A percentile compares a stretch with the other conserved stretches of the same genome.
These are phyloP conservation scores for Corymbia citriodora DNA, from an alignment of 441 rosid species.

Conservation along the genomic window DNA sequence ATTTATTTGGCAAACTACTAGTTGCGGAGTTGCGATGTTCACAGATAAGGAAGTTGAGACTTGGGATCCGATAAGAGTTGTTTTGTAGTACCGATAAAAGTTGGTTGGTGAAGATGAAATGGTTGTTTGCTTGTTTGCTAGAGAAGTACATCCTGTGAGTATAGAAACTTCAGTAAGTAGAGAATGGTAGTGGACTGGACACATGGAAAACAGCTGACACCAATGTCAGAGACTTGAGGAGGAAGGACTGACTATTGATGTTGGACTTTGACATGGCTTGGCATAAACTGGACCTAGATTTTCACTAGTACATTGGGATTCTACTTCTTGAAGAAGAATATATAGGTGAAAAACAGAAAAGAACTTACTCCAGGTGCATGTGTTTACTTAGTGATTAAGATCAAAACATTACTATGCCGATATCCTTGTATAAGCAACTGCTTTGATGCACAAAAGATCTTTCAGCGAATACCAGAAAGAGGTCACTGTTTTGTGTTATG, in stretches of 20 bases:
- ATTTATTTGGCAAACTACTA: not conserved
- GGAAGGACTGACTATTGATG: not conserved
- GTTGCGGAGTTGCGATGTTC: not conserved
- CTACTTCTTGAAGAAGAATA: not conserved
- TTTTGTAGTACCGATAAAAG: not conserved
- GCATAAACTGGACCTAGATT: conserved; percentile 1
- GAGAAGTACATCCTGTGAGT: not conserved
- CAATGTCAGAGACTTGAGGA: not conserved
- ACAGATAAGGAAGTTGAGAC: not conserved
- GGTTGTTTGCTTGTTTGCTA: not conserved
- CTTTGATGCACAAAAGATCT: not conserved
- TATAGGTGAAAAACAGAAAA: conserved; percentile 9
- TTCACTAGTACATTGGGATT: not conserved
- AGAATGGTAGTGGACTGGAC: not conserved
- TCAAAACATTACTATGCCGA: not conserved
- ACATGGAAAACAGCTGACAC: not conserved
- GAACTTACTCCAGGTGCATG: conserved; percentile 13
- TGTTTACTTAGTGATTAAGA: conserved; percentile 18
- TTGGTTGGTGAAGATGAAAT: not conserved
- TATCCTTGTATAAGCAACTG: not conserved
- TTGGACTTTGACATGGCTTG: not conserved
- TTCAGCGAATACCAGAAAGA: not conserved
- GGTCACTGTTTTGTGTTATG: not conserved
- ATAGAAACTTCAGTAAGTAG: not conserved
- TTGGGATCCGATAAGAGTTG: not conserved